Base-by-base conservation (phyloP, 768 basidiomycete genomes). In the Xerocomus potaroensis region DNA sequence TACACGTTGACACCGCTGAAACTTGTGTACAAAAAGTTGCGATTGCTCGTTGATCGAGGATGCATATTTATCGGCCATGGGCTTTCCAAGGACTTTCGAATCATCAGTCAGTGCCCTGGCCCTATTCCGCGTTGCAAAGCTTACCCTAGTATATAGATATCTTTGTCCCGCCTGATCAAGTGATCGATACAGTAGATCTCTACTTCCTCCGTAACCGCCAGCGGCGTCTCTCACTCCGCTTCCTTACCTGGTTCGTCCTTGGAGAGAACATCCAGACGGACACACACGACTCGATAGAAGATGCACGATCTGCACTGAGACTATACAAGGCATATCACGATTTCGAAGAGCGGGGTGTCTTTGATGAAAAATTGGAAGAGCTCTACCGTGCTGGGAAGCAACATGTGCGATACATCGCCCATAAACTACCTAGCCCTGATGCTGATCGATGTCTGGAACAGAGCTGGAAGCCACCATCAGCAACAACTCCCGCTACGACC, bases 61-160 rank as follows among this genome's bases (percentile, higher is more conserved):
- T 99, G 96, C 61, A 87, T 92, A 48, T 99, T 99, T 63, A 87
- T 98, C 45, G 96, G 96, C 1, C 96, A 99, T 58, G 96, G 96
- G 5, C 78, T 99, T 15, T 87, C 91, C 14, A 97, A 98, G 62
- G 96, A 99, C 64, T 97, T 98, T 71, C 81, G 95, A 10, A 98
- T 95, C 46, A 99, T 98, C 70, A 99, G 95, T 95, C 56, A 63
- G 89, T 71, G 18, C 34, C 38, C 40, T 18, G 2, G 32, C 39
- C 23, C 36, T 26, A 16, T 16, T 16, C 26, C 12, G 22, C 5
- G 7, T 18, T 16, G 8, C 10, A 2, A 22, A 24, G 5, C 12
- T 54, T 24, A 36, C 22, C n/a, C 16, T 18, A 22, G 8, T 3
- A 7, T 16, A 26, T 48, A 98, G 95, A 98, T 64, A 91, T 98